These are phyloP conservation scores for Cercospora sp. DNA, from an alignment of 2,329 filamentous ascomycete species.

Conservation along the genomic window DNA sequence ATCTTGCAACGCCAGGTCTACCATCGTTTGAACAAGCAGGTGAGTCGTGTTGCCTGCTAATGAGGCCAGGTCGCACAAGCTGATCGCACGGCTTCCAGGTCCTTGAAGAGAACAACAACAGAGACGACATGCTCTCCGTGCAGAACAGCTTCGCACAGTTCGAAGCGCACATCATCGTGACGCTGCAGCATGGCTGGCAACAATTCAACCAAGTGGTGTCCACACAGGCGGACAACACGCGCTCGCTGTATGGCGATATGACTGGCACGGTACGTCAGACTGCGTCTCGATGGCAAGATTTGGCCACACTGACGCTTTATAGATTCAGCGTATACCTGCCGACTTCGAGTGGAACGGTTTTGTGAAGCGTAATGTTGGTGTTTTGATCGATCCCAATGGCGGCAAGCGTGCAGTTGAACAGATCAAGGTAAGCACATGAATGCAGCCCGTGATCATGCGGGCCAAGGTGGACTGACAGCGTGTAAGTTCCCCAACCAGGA, in stretches of 20 bases:
- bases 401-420: conserved; percentile 71
- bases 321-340: conserved; percentile 70
- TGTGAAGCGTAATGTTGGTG: conserved; percentile 65
- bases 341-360: conserved; percentile 95
- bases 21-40: conserved; percentile 82
- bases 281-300: not conserved
- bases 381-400: conserved; percentile 75
- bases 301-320: not conserved
- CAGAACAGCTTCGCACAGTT: conserved; percentile 88
- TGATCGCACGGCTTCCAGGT: conserved; percentile 46
- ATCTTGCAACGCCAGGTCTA: conserved; percentile 77
- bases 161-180: conserved; percentile 79
- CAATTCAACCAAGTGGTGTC: conserved; percentile 80
- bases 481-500: conserved; percentile 78
- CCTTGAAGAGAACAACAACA: conserved; percentile 92
- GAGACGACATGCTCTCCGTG: conserved; percentile 85
- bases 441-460: not conserved
- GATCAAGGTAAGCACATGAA: conserved; percentile 49
- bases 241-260: conserved; percentile 81
- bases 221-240: conserved; percentile 78
- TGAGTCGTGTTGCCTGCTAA: not conserved
- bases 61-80: not conserved
- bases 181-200: conserved; percentile 77
- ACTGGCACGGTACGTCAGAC: conserved; percentile 54
- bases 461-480: not conserved